Evolutionary conservation across 441 rosid species (phyloP).

Genomic region (Populus hybrid): DNA sequence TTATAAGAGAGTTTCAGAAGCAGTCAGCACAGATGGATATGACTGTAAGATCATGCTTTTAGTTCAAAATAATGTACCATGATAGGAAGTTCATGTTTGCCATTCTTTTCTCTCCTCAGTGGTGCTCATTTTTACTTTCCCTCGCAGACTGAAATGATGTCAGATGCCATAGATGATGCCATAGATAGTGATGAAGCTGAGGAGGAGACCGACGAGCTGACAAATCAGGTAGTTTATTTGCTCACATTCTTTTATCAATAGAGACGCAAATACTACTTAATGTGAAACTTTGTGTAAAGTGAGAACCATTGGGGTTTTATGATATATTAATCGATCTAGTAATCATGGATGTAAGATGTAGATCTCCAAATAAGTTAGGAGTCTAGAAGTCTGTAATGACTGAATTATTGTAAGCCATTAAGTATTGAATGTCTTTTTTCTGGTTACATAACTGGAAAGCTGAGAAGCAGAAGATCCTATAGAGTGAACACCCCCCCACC

Average conservation of each 20-base stretch:
- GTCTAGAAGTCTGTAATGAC: neutral
- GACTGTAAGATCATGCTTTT: slow-evolving; percentile 60
- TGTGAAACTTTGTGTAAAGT: neutral
- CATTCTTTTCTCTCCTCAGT: slow-evolving; percentile 5
- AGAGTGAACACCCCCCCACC: neutral
- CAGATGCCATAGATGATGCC: slow-evolving; percentile 82
- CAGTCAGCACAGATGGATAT: slow-evolving; percentile 93
- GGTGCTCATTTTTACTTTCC: slow-evolving; percentile 18
- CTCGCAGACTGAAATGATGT: slow-evolving; percentile 92
- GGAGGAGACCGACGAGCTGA: slow-evolving; percentile 92
- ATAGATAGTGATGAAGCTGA: slow-evolving; percentile 92
- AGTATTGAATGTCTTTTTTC: neutral
- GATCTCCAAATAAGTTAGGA: neutral
- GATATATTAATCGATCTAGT: neutral
- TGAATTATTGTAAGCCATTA: neutral
- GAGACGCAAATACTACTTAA: neutral
- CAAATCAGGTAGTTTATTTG: slow-evolving; percentile 64
- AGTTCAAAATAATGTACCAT: neutral
- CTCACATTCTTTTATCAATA: neutral
- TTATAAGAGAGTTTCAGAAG: slow-evolving; percentile 76
- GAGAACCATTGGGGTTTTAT: neutral
- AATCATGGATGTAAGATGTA: neutral
- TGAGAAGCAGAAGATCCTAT: neutral
- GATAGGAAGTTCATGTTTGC: slow-evolving; percentile 4
- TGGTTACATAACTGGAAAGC: neutral